Percentiles rank a stretch among this genome's conserved stretches.
These are phyloP conservation scores for Phytophthora melonis DNA, from an alignment of 352 stramenopile species.

Conservation along the genomic window DNA sequence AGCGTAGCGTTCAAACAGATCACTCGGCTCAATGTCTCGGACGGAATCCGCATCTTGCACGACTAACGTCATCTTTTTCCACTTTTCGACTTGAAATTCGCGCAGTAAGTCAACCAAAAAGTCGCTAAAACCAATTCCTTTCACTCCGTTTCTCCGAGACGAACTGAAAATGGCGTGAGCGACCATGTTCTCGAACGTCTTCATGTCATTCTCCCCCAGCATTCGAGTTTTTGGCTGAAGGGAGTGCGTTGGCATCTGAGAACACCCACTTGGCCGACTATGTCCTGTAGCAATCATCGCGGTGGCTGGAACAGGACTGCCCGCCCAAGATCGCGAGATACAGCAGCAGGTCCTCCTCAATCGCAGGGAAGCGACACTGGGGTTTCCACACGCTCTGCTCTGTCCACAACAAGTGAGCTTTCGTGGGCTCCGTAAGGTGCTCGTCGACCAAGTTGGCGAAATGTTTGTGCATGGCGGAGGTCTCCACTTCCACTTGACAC, in stretches of 20 bases:
- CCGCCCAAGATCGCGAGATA: slow-evolving; percentile 35
- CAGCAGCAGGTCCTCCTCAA: slow-evolving; percentile 39
- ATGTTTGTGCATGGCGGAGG: not conserved
- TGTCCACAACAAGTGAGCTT: not conserved
- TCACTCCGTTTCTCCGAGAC: slow-evolving; percentile 31
- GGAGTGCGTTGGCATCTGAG: not conserved
- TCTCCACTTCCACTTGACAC: not conserved
- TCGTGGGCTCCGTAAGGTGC: not conserved
- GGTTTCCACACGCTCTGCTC: not conserved
- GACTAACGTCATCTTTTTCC: not conserved
- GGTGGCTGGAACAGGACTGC: slow-evolving; percentile 21
- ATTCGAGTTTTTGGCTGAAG: not conserved
- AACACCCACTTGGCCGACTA: slow-evolving; percentile 1
- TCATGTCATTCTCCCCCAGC: not conserved
- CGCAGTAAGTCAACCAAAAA: slow-evolving; percentile 5
- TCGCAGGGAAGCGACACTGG: slow-evolving; percentile 26
- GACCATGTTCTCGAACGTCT: slow-evolving; percentile 33
- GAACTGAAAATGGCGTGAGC: slow-evolving; percentile 1
- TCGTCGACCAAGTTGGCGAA: not conserved
- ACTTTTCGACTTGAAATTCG: slow-evolving; percentile 6
- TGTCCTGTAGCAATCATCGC: not conserved
- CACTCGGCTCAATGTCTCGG: not conserved
- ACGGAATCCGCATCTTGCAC: not conserved
- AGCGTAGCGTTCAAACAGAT: slow-evolving; percentile 2
- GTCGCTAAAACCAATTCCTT: slow-evolving; percentile 18